phyloP scores from a whole-genome alignment of 306 rosid species.

The Cicer arietinum region DNA sequence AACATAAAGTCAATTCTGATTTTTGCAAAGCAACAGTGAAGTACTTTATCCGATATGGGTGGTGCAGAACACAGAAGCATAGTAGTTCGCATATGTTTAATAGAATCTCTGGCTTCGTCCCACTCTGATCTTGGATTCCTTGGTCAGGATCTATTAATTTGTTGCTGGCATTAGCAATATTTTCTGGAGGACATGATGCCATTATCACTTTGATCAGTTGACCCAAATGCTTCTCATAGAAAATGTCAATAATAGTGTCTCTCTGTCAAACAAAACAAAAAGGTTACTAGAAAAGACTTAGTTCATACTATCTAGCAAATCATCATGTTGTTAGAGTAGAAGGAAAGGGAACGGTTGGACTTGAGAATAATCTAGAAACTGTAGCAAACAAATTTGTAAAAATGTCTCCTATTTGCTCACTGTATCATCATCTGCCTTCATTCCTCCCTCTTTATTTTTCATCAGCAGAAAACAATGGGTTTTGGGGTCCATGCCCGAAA shows the following conservation, averaged over 20 bases:
- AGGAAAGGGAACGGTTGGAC: no score
- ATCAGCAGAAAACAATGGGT: no score
- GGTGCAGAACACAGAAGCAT: conserved; percentile 95
- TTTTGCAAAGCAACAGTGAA: conserved; percentile 46
- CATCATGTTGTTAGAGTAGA: conserved; percentile 24
- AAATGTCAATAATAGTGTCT: conserved; percentile 81
- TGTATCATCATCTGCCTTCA: no score
- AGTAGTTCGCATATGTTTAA: conserved; percentile 89
- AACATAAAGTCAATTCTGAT: conserved; percentile 35
- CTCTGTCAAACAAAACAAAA: conserved; percentile 63
- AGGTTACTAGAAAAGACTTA: conserved; percentile 42
- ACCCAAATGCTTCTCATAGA: conserved; percentile 89
- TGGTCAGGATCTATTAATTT: conserved; percentile 49
- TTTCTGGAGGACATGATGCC: conserved; percentile 73
- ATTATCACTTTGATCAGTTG: conserved; percentile 79
- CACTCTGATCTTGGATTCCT: conserved; percentile 53
- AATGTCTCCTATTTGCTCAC: no score
- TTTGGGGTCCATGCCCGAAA: no score
- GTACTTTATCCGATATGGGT: conserved; percentile 97
- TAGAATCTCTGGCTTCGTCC: conserved; percentile 87
- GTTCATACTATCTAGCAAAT: conserved; percentile 37
- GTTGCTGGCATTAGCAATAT: conserved; percentile 42
- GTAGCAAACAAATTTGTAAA: no score
- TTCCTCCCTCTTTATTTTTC: no score
- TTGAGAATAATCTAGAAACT: no score